phyloP scores from a whole-genome alignment of 345 rosid species.

The Linum tenue region DNA sequence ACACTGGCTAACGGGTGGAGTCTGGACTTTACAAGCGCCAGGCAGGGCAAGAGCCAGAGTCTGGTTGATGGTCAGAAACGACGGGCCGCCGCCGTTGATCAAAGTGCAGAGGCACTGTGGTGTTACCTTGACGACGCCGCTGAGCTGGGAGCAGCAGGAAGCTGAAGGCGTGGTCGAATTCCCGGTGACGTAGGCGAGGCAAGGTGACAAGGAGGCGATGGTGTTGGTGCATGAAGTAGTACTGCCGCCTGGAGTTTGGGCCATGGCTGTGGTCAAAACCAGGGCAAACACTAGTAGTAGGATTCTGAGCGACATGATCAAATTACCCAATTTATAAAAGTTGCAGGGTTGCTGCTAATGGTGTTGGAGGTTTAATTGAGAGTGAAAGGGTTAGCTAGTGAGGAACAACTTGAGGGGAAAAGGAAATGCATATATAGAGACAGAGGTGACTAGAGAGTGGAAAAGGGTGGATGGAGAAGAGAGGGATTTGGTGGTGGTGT shows the following conservation, averaged over 20 bases:
- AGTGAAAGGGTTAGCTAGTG: too few relatives aligned
- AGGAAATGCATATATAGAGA: too few relatives aligned
- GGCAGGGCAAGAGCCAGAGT: conserved; percentile 64
- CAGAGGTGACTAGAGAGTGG: too few relatives aligned
- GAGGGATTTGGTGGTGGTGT: too few relatives aligned
- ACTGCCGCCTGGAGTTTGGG: conserved; percentile 17
- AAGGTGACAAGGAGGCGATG: conserved; percentile 35
- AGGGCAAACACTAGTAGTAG: conserved; percentile 17
- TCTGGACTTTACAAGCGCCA: conserved; percentile 48
- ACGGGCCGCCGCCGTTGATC: conserved; percentile 35
- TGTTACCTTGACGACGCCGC: conserved; percentile 40
- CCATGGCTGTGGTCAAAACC: conserved; percentile 20
- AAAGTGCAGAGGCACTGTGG: conserved; percentile 61
- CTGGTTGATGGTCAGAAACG: conserved; percentile 44
- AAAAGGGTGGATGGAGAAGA: too few relatives aligned
- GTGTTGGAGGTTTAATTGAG: too few relatives aligned
- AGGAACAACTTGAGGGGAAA: too few relatives aligned
- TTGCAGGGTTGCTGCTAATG: too few relatives aligned
- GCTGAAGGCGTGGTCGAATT: conserved; percentile 58
- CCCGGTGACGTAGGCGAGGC: conserved; percentile 48
- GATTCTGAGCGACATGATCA: too few relatives aligned
- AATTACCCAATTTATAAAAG: too few relatives aligned
- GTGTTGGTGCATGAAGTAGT: conserved; percentile 21
- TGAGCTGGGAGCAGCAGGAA: conserved; percentile 52
- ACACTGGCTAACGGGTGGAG: conserved; percentile 54